Evolutionary conservation across 2,329 filamentous ascomycete genomes (phyloP), one percentile per base, ranked within the genome.

Genomic region (Claviceps spartinae): DNA sequence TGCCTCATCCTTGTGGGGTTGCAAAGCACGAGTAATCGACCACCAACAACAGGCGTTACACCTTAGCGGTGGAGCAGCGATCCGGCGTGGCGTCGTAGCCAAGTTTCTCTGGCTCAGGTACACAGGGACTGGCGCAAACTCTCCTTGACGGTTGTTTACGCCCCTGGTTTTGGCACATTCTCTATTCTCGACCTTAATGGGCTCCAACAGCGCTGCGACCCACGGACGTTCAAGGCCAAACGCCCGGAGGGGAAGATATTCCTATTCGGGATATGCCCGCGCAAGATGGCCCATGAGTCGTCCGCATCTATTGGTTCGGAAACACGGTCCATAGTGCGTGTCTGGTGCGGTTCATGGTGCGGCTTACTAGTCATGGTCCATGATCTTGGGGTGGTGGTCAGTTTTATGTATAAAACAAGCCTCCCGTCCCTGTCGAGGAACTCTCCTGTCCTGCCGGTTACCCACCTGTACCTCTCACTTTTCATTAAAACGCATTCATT

Each of bases 331-430:
- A 30, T 30, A 30, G 30, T 30, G 3, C 9, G 9, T 30, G 7
- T 30, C 26, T 30, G 26, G 7, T 30, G 26, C 26, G 26, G 26
- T 30, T 30, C 26, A 9, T 30, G 30, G 30, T 30, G 30, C 30
- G 30, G 30, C 30, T 30, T 11, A 30, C 30, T 30, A 30, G 26
- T 26, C 6, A 26, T 26, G 7, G 6, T 26, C 24, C 26, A 30
- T 30, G 26, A 30, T 30, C 7, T 30, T 3, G 26, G 26, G 26
- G 22, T 9, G 26, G 26, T 11, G 8, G 18, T 38, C 11, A 24
- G 5, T 18, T n/a, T 16, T 20, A 42, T 48, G 20, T 54, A 54
- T 54, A 54, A 54, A 54, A 30, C 46, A 24, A 44, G 44, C 48
- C 34, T 48, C 47, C 50, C 47, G 8, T 37, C 43, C 47, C 20